A percentile compares a stretch with the other conserved stretches of the same genome.
These are phyloP conservation scores for Suillus alpinus DNA, from an alignment of 768 basidiomycete genomes.

Conservation along the genomic window DNA sequence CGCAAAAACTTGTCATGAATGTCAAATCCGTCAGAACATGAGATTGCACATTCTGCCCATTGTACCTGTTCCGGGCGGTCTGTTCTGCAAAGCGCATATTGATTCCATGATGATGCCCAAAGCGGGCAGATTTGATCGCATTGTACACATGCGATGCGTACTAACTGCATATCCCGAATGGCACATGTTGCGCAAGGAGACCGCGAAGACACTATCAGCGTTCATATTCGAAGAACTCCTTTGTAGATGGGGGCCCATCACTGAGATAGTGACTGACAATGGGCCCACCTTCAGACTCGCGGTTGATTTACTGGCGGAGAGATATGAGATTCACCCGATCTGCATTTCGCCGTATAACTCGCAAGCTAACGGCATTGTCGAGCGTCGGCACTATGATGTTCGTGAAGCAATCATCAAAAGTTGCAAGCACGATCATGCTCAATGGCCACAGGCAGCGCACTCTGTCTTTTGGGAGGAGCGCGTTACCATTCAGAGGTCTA, in stretches of 20 bases:
- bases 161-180: conserved; percentile 20
- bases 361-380: neutral
- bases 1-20: neutral
- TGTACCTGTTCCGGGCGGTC: neutral
- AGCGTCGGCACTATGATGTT: too few relatives aligned
- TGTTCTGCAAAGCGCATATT: neutral
- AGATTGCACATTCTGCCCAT: neutral
- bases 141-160: conserved; percentile 12
- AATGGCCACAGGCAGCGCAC: conserved; percentile 10
- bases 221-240: conserved; percentile 24
- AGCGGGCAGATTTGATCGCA: conserved; percentile 8
- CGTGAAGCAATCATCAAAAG: too few relatives aligned
- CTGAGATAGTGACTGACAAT: conserved; percentile 8
- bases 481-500: neutral
- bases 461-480: conserved; percentile 36
- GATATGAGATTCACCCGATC: neutral
- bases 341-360: neutral
- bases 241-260: conserved; percentile 2
- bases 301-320: fast-evolving
- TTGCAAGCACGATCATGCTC: neutral
- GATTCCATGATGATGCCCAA: conserved; percentile 4
- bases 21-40: neutral
- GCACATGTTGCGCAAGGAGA: conserved; percentile 30
- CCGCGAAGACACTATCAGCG: fast-evolving
- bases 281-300: neutral